Conservation (phyloP, 768 basidiomycete species). For the Trametes cinnabarina region DNA sequence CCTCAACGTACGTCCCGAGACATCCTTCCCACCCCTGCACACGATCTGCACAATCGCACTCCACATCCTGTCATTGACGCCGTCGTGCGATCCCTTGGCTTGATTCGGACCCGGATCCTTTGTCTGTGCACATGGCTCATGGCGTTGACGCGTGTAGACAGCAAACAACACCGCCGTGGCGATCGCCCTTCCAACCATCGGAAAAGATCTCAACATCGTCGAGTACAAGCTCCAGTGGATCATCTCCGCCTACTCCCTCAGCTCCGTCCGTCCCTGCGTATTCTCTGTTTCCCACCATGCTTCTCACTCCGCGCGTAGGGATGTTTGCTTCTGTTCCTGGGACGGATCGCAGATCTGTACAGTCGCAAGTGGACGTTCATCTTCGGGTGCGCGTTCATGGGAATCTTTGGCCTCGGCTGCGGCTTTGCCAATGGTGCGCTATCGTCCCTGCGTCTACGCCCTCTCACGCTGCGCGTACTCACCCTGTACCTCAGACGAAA, state of each 20-base stretch:
- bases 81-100: no score
- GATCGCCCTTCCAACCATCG: conserved; percentile 32
- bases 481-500: conserved; percentile 41
- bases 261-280: conserved; percentile 46
- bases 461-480: neutral
- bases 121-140: no score
- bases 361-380: conserved; percentile 72
- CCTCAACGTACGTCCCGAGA: conserved; percentile 29
- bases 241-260: conserved; percentile 62
- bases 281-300: neutral
- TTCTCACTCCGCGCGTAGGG: conserved; percentile 42
- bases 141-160: conserved; percentile 12
- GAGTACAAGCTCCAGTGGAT: conserved; percentile 65
- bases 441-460: neutral
- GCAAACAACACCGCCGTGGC: conserved; percentile 25
- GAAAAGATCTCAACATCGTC: conserved; percentile 43
- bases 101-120: no score
- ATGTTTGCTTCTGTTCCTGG: conserved; percentile 73
- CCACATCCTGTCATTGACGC: no score
- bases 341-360: conserved; percentile 77
- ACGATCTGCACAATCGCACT: no score
- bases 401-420: conserved; percentile 59
- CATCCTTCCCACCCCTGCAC: no score
- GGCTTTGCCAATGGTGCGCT: conserved; percentile 57
- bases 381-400: conserved; percentile 52